Conservation (phyloP, 2,329 filamentous ascomycete species). For the Pseudocercospora ulei region DNA sequence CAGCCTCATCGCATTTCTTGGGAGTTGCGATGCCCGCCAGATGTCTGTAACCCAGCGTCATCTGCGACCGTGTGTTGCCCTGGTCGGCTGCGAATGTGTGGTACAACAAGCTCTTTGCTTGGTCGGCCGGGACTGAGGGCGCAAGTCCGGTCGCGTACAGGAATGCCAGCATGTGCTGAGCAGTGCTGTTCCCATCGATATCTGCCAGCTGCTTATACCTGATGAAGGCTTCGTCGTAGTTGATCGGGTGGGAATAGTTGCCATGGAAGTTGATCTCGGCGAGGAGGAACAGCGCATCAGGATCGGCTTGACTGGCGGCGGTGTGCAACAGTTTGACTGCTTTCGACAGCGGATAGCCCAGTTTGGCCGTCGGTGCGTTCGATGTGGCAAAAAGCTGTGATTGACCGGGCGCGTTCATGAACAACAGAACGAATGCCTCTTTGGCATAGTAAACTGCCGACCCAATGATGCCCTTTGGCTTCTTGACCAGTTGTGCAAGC, state of each 20-base stretch:
- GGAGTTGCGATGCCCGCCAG: conserved; percentile 75
- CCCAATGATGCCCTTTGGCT: conserved; percentile 50
- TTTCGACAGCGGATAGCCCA: conserved; percentile 46
- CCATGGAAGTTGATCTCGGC: conserved; percentile 96
- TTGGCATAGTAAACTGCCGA: conserved; percentile 52
- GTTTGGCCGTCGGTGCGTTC: conserved; percentile 37
- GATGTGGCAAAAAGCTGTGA: conserved; percentile 36
- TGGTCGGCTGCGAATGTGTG: conserved; percentile 85
- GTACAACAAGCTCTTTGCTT: conserved; percentile 84
- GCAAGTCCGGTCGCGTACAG: conserved; percentile 93
- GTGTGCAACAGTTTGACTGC: conserved; percentile 52
- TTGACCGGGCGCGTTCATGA: conserved; percentile 52
- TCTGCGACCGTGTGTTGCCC: conserved; percentile 76
- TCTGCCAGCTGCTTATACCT: conserved; percentile 71
- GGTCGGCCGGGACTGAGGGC: conserved; percentile 67
- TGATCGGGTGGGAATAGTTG: conserved; percentile 76
- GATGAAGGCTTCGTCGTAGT: conserved; percentile 68
- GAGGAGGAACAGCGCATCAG: conserved; percentile 79
- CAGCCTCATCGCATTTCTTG: conserved; percentile 74
- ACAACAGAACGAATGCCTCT: conserved; percentile 53
- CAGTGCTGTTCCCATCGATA: conserved; percentile 74
- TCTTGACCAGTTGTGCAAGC: conserved; percentile 37
- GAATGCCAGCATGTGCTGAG: conserved; percentile 89
- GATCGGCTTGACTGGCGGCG: conserved; percentile 49
- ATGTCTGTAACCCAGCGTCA: conserved; percentile 84